Base-by-base conservation (phyloP, 768 basidiomycete species). In the Agaricus blazei region DNA sequence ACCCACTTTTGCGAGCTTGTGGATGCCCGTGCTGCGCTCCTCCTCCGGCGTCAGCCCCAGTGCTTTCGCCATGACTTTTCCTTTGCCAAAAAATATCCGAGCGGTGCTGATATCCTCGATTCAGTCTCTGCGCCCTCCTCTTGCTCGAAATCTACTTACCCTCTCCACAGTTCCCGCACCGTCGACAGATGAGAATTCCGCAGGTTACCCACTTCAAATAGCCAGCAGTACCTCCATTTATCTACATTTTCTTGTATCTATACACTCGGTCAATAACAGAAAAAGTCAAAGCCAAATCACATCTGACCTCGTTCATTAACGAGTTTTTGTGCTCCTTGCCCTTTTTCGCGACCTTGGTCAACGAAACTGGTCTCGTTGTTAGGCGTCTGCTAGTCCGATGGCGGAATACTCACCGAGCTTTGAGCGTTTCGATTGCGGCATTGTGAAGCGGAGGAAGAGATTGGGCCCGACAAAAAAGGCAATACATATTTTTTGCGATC, bases 171-270 rank as follows among this genome's bases (percentile, higher is more conserved):
- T 57, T 85, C 85, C 60, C 97, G 81, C 46, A 98, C 91, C 50
- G 92, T 93, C 78, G 98, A 95, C 38, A 99, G 74, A 70, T 93
- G 88, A 27, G 93, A 75, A 73, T 96, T 98, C 58, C 97, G 80
- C 93, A 98, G 96, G 62, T 93, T 84, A 14, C 94, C 95, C 4
- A 98, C 92, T 63, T 89, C 85, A 67, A 99, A 97, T 38, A 98
- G 67, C 92, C 94, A 99, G 73, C 92, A 89, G 70, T 97, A 95
- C 65, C 83, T 83, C 87, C 91, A 98, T 74, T 92, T 90, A 62
- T 95, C 93, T 23, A 85, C 75, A 67, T 85, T 84, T 65, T 79
- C 79, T 76, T 92, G 89, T 52, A 98, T 75, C 92, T 94, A 64
- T 53, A 58, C 24, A 15, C 24, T 28, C 28, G 41, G 46, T 58